These are phyloP conservation scores for Blastobotrys robertii DNA, from an alignment of 805 yeast genomes.

Conservation along the genomic window DNA sequence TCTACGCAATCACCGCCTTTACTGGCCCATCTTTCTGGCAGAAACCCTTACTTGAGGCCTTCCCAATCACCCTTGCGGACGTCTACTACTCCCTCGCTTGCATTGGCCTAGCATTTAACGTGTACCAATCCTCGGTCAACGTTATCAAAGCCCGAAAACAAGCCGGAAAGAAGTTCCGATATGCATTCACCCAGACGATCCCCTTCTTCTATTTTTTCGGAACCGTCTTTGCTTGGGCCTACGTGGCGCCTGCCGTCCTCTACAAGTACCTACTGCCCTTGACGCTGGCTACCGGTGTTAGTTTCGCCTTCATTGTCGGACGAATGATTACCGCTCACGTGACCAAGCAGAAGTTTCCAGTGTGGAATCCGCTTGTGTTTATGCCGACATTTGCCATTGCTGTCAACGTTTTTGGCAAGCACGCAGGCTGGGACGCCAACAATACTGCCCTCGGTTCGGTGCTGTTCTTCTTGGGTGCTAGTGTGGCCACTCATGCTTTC, in stretches of 20 bases:
- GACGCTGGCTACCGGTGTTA: slow-evolving; percentile 57
- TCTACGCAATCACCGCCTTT: slow-evolving; percentile 54
- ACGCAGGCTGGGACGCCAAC: slow-evolving; percentile 26
- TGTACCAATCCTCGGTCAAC: slow-evolving; percentile 55
- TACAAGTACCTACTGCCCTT: slow-evolving; percentile 39
- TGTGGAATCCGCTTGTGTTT: slow-evolving; percentile 50
- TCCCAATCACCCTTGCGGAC: slow-evolving; percentile 25
- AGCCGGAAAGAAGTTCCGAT: slow-evolving; percentile 27
- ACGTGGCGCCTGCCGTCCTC: slow-evolving; percentile 39
- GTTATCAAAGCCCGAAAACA: slow-evolving; percentile 42
- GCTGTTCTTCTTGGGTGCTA: slow-evolving; percentile 64
- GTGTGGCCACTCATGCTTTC: slow-evolving; percentile 61
- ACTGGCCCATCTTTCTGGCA: slow-evolving; percentile 67
- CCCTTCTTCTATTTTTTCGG: slow-evolving; percentile 60
- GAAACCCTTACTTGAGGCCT: slow-evolving; percentile 30
- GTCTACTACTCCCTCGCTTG: slow-evolving; percentile 43
- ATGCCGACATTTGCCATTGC: slow-evolving; percentile 35
- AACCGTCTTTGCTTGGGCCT: slow-evolving; percentile 36
- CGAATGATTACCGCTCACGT: slow-evolving; percentile 81
- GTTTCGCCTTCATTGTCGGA: slow-evolving; percentile 82
- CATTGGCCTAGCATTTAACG: slow-evolving; percentile 54
- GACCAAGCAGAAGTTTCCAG: slow-evolving; percentile 69
- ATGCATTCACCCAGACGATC: slow-evolving; percentile 38
- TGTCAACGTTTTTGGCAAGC: slow-evolving; percentile 18
- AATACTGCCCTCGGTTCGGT: slow-evolving; percentile 41